Conservation (phyloP, 1,284 basidiomycete species). For the Microbotryomycetes sp. region DNA sequence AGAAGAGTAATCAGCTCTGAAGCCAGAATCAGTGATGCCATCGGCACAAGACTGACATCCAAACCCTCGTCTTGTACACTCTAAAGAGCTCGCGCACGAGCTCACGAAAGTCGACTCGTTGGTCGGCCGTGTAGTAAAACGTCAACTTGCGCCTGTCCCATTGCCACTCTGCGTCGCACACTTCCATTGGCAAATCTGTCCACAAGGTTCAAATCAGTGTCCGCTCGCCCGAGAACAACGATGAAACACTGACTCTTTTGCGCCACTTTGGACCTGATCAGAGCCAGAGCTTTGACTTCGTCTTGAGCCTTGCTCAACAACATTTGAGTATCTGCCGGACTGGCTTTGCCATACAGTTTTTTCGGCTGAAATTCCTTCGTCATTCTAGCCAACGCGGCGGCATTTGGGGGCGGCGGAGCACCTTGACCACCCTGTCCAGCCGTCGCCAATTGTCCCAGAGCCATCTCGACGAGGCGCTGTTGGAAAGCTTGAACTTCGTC, state of each 20-base stretch:
- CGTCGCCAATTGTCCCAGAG: constrained; percentile 29
- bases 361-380: constrained; percentile 92
- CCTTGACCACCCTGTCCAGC: background rate
- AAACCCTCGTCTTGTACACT: constrained; percentile 68
- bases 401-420: constrained; percentile 2
- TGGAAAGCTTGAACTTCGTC: constrained; percentile 86
- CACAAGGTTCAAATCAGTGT: background rate
- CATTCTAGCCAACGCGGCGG: constrained; percentile 28
- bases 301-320: constrained; percentile 76
- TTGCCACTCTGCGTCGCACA: constrained; percentile 96
- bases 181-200: constrained; percentile 82
- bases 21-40: too few species aligned
- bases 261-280: constrained; percentile 83
- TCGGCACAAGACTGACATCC: constrained; percentile 59
- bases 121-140: constrained; percentile 94
- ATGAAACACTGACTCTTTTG: constrained; percentile 54
- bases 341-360: constrained; percentile 91
- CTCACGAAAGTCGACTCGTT: constrained; percentile 94
- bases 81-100: constrained; percentile 85
- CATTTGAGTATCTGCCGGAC: constrained; percentile 67
- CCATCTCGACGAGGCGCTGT: constrained; percentile 52
- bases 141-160: constrained; percentile 97
- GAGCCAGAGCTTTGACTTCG: constrained; percentile 81
- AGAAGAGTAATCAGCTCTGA: too few species aligned
- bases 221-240: background rate